Percentiles rank a stretch among this genome's conserved stretches.
These are phyloP conservation scores for Solanum acaule DNA, from an alignment of 257 asterid species.

Conservation along the genomic window DNA sequence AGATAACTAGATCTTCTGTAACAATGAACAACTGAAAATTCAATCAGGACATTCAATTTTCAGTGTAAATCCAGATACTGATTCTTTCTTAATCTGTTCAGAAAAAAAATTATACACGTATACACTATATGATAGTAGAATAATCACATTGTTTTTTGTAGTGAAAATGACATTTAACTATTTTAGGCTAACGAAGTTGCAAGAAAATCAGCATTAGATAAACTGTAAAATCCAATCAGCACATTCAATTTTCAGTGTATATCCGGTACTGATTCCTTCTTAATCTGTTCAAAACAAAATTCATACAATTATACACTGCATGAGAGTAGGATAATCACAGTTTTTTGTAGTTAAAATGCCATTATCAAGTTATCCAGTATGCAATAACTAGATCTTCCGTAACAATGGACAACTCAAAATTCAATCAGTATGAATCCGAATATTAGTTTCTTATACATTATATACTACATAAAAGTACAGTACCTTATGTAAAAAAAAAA, in stretches of 20 bases:
- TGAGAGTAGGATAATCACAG: neutral
- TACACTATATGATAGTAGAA: neutral
- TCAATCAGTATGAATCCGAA: neutral
- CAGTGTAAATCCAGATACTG: neutral
- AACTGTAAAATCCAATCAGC: neutral
- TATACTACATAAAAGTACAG: neutral
- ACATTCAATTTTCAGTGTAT: neutral
- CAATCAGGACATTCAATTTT: neutral
- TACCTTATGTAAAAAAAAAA: neutral
- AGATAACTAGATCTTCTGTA: neutral
- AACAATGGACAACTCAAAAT: neutral
- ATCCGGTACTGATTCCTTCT: neutral
- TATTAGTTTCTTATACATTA: neutral
- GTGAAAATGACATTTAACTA: neutral
- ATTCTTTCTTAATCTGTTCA: neutral
- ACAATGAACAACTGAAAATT: neutral
- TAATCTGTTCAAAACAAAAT: neutral
- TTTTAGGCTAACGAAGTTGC: neutral
- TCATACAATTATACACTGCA: neutral
- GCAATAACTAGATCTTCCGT: neutral
- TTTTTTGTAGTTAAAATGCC: neutral
- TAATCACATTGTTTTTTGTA: neutral
- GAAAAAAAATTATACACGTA: neutral
- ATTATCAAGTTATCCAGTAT: neutral
- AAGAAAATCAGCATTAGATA: neutral